Base-by-base conservation (phyloP, 2,329 filamentous ascomycete species). In the Ilyonectria mors-panacis region DNA sequence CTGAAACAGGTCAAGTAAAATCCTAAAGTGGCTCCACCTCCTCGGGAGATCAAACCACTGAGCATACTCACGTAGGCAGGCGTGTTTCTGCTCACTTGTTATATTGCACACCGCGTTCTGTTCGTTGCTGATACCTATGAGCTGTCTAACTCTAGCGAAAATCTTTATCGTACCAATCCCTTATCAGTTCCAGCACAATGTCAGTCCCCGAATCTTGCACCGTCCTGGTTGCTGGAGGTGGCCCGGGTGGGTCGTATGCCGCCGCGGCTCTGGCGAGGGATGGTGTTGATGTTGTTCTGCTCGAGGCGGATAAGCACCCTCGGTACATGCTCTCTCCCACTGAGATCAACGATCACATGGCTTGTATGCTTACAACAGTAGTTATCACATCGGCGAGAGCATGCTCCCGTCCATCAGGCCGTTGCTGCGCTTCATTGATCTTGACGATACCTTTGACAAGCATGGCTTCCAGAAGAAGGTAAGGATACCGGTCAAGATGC, bases 211-310 rank as follows among this genome's bases (percentile, higher is more conserved):
- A 33, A 9, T 33, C 30, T 12, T 33, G 30, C 12, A 9, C 30
- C 3, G 83, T 85, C 1, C 76, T 85, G 2, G 81, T 86, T 7
- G 69, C 85, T 1, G 84, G 84, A 6, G 83, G 82, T 23, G 84
- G 84, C 5, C 84, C 84, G 6, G 82, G 72, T 0, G 84, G 85
- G 3, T 85, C 85, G 0, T 86, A 84, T 60, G 66, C 82, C 1
- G 83, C 85, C 6, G 68, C 79, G 0, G 80, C 72, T 1, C 73
- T 86, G 6, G 83, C 84, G 1, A 80, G 83, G 1, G 84, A 86
- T 68, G 83, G 82, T 2, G 71, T 86, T 13, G 81, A 85, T 54
- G 73, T 75, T 12, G 82, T 86, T 3, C 45, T 86, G 0, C 71
- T 86, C 5, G 85, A 86, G 63, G 80, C 80, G 2, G 83, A 85